phyloP scores from a whole-genome alignment of 2,329 filamentous ascomycete species.

The Clonostachys byssicola region DNA sequence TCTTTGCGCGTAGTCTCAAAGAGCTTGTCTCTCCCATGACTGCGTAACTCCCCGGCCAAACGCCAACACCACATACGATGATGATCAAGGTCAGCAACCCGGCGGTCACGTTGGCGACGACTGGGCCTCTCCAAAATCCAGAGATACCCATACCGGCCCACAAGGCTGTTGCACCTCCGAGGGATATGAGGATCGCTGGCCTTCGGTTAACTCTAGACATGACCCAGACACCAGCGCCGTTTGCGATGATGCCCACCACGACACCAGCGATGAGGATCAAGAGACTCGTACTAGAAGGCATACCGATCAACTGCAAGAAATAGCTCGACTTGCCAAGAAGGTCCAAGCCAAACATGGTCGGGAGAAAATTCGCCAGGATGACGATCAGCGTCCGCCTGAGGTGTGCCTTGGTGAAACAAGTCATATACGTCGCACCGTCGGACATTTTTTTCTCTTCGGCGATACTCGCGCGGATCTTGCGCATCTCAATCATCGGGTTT shows the following conservation, averaged over 20 bases:
- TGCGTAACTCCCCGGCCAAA: conserved; percentile 34
- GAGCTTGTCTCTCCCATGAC: conserved; percentile 24
- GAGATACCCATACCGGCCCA: conserved; percentile 42
- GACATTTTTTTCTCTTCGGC: conserved; percentile 26
- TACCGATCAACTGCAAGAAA: conserved; percentile 26
- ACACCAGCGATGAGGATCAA: conserved; percentile 41
- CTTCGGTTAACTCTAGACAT: conserved; percentile 33
- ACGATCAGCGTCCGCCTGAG: conserved; percentile 33
- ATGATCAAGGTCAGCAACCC: conserved; percentile 4
- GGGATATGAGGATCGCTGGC: conserved; percentile 26
- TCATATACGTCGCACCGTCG: conserved; percentile 35
- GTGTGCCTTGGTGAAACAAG: conserved; percentile 38
- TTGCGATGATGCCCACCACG: conserved; percentile 35
- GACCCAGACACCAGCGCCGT: conserved; percentile 35
- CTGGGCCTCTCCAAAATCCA: conserved; percentile 14
- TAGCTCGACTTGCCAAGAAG: conserved; percentile 37
- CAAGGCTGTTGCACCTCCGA: conserved; percentile 22
- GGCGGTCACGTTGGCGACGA: background rate
- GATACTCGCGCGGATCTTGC: conserved; percentile 23
- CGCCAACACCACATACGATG: conserved; percentile 32
- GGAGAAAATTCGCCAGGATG: conserved; percentile 33
- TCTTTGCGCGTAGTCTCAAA: conserved; percentile 10
- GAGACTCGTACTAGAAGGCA: conserved; percentile 21
- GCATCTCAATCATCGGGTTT: conserved; percentile 3
- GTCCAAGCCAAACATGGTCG: conserved; percentile 37